phyloP scores from a whole-genome alignment of 1,139 yeast genomes.

The Magnusiomyces starmeri region DNA sequence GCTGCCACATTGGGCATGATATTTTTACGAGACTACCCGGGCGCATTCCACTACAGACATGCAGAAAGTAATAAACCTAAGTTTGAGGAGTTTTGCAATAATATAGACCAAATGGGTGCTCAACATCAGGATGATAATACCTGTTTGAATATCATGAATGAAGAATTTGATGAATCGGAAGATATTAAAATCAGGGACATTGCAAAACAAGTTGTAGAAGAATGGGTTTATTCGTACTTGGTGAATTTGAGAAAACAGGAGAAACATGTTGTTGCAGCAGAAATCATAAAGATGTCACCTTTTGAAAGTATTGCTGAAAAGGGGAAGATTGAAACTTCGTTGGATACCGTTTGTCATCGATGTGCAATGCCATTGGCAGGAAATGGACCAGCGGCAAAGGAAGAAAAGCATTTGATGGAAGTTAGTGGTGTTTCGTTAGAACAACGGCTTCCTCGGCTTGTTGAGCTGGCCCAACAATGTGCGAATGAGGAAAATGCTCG shows the following conservation, averaged over 20 bases:
- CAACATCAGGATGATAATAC: not conserved
- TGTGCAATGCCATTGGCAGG: slow-evolving; percentile 61
- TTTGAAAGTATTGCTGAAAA: slow-evolving; percentile 40
- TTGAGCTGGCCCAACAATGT: not conserved
- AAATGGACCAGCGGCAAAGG: slow-evolving; percentile 39
- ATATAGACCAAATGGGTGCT: not conserved
- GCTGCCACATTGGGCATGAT: slow-evolving; percentile 54
- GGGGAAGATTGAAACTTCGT: slow-evolving; percentile 48
- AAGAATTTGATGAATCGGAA: not conserved
- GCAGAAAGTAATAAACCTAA: too few relatives aligned
- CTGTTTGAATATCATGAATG: not conserved
- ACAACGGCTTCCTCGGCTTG: not conserved
- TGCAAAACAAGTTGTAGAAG: slow-evolving; percentile 34
- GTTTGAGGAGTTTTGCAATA: slow-evolving; percentile 18
- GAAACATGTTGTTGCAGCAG: slow-evolving; percentile 52
- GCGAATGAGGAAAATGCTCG: not conserved
- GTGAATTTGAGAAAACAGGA: slow-evolving; percentile 48
- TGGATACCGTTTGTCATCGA: slow-evolving; percentile 59
- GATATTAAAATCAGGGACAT: slow-evolving; percentile 13
- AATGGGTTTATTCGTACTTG: slow-evolving; percentile 53
- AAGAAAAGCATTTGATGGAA: not conserved
- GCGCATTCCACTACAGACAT: slow-evolving; percentile 20
- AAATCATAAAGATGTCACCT: slow-evolving; percentile 44
- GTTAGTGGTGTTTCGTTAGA: not conserved
- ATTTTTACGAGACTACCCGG: slow-evolving; percentile 42